These are phyloP conservation scores for Pestalotiopsis sp. DNA, from an alignment of 2,329 filamentous ascomycete genomes.

Conservation along the genomic window DNA sequence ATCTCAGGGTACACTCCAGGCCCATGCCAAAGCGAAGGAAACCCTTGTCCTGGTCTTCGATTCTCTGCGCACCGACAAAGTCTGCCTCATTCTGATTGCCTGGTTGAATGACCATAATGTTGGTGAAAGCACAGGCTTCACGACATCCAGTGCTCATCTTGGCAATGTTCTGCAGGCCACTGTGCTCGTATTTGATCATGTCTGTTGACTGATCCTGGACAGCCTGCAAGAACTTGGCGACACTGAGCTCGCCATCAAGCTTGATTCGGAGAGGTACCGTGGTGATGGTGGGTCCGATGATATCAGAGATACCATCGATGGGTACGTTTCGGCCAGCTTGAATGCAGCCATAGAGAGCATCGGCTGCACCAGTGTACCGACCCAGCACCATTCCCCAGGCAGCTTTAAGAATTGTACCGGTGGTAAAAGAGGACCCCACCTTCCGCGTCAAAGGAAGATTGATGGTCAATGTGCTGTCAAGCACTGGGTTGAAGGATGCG, in stretches of 20 bases:
- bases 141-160: neutral
- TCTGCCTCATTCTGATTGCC: constrained; percentile 11
- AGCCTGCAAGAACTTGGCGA: constrained; percentile 10
- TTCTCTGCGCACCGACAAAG: constrained; percentile 13
- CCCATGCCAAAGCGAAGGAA: constrained; percentile 1
- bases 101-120: constrained; percentile 2
- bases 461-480: constrained; percentile 8
- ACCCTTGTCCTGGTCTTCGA: neutral
- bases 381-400: constrained; percentile 4
- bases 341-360: constrained; percentile 5
- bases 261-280: constrained; percentile 9
- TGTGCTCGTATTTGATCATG: constrained; percentile 9
- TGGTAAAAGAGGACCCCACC: constrained; percentile 9
- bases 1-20: neutral
- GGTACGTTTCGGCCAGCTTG: constrained; percentile 10
- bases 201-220: constrained; percentile 12
- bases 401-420: constrained; percentile 1
- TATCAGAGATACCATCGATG: constrained; percentile 11
- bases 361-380: constrained; percentile 1
- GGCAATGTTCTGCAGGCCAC: constrained; percentile 8
- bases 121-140: constrained; percentile 2
- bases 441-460: constrained; percentile 7
- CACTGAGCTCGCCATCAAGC: constrained; percentile 1
- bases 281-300: constrained; percentile 13
- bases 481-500: neutral